Evolutionary conservation across 148 eudicot species (phyloP).

Genomic region (Polygonum aviculare): DNA sequence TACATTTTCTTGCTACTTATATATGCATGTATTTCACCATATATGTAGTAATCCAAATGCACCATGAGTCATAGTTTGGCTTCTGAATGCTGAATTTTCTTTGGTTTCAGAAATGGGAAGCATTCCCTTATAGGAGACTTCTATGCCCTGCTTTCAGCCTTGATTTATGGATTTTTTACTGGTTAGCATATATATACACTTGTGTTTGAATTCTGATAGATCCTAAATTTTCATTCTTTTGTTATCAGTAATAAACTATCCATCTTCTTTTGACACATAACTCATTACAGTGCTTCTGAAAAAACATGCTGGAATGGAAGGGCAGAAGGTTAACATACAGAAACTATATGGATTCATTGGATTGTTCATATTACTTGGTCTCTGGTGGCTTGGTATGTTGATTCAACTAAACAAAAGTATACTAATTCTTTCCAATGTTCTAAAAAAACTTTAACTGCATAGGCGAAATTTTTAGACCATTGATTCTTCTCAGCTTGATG

Average conservation of each 20-base stretch:
- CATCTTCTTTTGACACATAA: neutral
- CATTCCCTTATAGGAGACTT: slow-evolving; percentile 17
- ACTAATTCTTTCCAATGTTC: too few species aligned
- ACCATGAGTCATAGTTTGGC: neutral
- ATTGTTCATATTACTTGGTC: slow-evolving; percentile 10
- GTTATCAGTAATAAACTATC: neutral
- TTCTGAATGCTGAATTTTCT: neutral
- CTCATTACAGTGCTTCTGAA: slow-evolving; percentile 12
- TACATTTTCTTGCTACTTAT: neutral
- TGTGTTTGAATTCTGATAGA: neutral
- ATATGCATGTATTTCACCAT: neutral
- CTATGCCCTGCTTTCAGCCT: slow-evolving; percentile 13
- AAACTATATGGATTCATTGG: slow-evolving; percentile 12
- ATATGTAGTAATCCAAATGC: too few species aligned
- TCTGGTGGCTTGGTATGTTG: slow-evolving; percentile 19
- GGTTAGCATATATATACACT: slow-evolving; percentile 3
- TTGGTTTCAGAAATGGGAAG: slow-evolving; percentile 11
- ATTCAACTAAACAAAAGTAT: neutral
- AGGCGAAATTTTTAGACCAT: too few species aligned
- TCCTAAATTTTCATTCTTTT: neutral
- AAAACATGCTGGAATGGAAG: slow-evolving; percentile 15
- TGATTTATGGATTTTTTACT: slow-evolving; percentile 17
- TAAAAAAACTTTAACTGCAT: too few species aligned
- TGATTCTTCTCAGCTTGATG: too few species aligned
- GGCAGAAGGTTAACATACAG: slow-evolving; percentile 15